phyloP scores from a whole-genome alignment of 2,329 filamentous ascomycete species.

The Podosphaera leucotricha region DNA sequence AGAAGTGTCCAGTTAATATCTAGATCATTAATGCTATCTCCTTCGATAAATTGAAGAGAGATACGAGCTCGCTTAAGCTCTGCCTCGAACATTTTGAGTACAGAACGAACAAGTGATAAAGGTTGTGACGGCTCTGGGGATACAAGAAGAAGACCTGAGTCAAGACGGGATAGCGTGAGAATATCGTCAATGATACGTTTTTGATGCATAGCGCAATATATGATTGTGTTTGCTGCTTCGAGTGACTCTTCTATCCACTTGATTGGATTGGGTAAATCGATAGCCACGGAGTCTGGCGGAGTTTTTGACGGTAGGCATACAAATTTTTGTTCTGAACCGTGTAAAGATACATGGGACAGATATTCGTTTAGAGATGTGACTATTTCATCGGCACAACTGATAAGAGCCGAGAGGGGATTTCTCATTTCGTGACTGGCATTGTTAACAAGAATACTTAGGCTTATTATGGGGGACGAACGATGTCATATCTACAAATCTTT shows the following conservation, averaged over 20 bases:
- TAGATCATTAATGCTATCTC: constrained; percentile 40
- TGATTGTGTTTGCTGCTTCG: constrained; percentile 54
- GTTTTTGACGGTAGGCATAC: background rate
- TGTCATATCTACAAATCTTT: constrained; percentile 53
- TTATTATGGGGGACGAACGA: constrained; percentile 14
- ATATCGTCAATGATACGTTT: constrained; percentile 49
- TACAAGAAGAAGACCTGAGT: constrained; percentile 45
- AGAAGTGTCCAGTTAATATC: constrained; percentile 48
- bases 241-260: constrained; percentile 2
- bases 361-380: constrained; percentile 18
- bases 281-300: background rate
- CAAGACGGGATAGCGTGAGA: constrained; percentile 42
- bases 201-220: constrained; percentile 53
- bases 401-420: constrained; percentile 49
- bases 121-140: constrained; percentile 49
- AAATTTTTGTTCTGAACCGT: background rate
- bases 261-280: constrained; percentile 5
- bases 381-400: constrained; percentile 59
- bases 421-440: constrained; percentile 40
- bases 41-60: constrained; percentile 42
- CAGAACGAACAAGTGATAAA: constrained; percentile 38
- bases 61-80: constrained; percentile 52
- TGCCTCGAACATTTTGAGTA: constrained; percentile 57
- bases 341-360: background rate
- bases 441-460: constrained; percentile 2